Conservation (phyloP, 805 yeast species). For the Pichia cabralensis region DNA sequence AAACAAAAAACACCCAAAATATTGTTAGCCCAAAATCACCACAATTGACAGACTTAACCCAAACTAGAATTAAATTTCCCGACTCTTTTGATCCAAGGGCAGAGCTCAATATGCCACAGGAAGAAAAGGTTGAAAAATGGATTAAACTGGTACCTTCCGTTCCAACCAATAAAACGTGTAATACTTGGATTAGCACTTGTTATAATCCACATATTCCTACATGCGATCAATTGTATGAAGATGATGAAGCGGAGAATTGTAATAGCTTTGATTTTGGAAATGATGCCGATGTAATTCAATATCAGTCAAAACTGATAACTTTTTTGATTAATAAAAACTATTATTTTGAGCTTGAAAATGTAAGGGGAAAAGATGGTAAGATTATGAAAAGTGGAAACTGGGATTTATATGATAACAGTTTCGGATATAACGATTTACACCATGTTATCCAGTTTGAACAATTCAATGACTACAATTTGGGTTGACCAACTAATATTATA, state of each 20-base stretch:
- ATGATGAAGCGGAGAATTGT: constrained; percentile 8
- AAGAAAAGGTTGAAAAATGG: constrained; percentile 62
- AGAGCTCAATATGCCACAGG: constrained; percentile 52
- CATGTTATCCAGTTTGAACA: too few species aligned
- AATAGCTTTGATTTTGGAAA: constrained; percentile 26
- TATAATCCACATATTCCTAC: constrained; percentile 37
- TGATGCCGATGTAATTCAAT: constrained; percentile 38
- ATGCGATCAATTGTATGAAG: constrained; percentile 11
- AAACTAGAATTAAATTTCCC: constrained; percentile 37
- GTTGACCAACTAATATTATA: too few species aligned
- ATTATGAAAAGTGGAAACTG: too few species aligned
- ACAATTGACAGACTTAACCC: too few species aligned
- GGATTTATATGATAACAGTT: too few species aligned
- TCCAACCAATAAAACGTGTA: constrained; percentile 18
- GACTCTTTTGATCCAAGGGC: constrained; percentile 49
- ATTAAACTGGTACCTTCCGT: constrained; percentile 43
- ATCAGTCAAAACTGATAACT: constrained; percentile 45
- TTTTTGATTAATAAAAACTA: constrained; percentile 33
- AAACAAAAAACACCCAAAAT: too few species aligned
- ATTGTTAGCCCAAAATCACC: too few species aligned
- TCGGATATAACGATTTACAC: not conserved
- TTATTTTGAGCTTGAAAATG: constrained; percentile 17
- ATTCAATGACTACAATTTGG: too few species aligned
- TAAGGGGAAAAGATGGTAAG: constrained; percentile 6
- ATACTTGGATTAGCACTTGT: constrained; percentile 33